These are phyloP conservation scores for Colletotrichum tropicicola DNA, from an alignment of 2,329 filamentous ascomycete genomes.

Conservation along the genomic window DNA sequence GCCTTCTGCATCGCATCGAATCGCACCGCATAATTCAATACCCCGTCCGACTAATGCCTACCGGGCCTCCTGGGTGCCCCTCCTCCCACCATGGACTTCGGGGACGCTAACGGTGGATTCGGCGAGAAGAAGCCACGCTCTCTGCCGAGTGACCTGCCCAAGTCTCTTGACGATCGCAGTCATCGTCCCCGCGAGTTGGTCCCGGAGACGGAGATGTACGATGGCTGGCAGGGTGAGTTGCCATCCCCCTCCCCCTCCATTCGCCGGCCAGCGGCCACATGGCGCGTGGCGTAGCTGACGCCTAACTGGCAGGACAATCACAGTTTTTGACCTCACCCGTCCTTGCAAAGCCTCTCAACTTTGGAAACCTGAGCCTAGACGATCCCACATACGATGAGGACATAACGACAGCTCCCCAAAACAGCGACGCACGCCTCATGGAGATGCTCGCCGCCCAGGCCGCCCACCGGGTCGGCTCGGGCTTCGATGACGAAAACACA, in stretches of 20 bases:
- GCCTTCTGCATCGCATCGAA: slow-evolving; percentile 1
- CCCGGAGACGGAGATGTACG: slow-evolving; percentile 94
- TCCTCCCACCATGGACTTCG: slow-evolving; percentile 66
- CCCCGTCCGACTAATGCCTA: slow-evolving; percentile 26
- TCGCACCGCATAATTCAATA: slow-evolving; percentile 21
- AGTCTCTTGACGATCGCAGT: slow-evolving; percentile 88
- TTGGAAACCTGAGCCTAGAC: slow-evolving; percentile 83
- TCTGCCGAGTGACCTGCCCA: slow-evolving; percentile 88
- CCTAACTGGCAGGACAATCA: slow-evolving; percentile 76
- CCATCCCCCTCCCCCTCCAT: neutral
- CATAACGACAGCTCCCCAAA: slow-evolving; percentile 63
- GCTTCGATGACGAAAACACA: slow-evolving; percentile 81
- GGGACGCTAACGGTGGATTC: slow-evolving; percentile 54
- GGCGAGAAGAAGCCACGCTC: slow-evolving; percentile 53
- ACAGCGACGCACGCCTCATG: slow-evolving; percentile 89
- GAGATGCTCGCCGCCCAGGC: slow-evolving; percentile 96
- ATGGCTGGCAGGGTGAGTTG: slow-evolving; percentile 90
- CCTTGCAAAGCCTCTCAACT: slow-evolving; percentile 83
- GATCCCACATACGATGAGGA: slow-evolving; percentile 76
- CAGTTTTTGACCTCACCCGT: slow-evolving; percentile 92
- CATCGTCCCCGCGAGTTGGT: slow-evolving; percentile 72
- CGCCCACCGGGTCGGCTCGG: slow-evolving; percentile 79
- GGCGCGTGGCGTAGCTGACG: neutral
- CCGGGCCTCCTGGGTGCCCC: slow-evolving; percentile 40
- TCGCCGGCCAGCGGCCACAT: neutral